A percentile compares a stretch with the other conserved stretches of the same genome.
Conservation (phyloP, 208 protist genomes). For the Phytomonas francai region DNA sequence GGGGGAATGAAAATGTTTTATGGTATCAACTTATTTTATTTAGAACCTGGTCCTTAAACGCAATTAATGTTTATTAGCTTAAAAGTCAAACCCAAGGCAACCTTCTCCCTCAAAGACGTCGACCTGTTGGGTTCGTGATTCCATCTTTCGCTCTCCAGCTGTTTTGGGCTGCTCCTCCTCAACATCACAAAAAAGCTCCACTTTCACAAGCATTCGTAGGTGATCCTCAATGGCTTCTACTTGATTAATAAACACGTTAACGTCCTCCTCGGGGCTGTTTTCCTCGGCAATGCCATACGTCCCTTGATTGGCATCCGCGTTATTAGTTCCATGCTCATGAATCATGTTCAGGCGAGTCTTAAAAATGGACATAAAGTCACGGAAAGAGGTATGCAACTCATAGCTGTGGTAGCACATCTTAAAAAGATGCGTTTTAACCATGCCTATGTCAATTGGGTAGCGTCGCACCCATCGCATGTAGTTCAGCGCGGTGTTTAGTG, state of each 20-base stretch:
- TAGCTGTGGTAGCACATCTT: constrained; percentile 86
- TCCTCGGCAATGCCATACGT: not conserved
- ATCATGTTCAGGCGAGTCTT: constrained; percentile 12
- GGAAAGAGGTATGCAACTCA: constrained; percentile 39
- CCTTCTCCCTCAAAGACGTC: constrained; percentile 29
- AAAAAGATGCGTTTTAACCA: constrained; percentile 85
- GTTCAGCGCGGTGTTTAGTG: constrained; percentile 33
- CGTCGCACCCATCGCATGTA: constrained; percentile 50
- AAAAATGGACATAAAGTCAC: constrained; percentile 31
- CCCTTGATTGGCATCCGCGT: not conserved
- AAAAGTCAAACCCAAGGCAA: constrained; percentile 21
- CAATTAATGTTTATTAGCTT: not conserved
- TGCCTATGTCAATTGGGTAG: constrained; percentile 52
- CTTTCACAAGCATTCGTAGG: constrained; percentile 20
- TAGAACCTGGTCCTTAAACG: constrained; percentile 6
- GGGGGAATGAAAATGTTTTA: constrained; percentile 3
- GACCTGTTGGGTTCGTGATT: constrained; percentile 14
- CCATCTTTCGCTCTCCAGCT: constrained; percentile 27
- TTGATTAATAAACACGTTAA: constrained; percentile 12
- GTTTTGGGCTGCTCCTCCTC: constrained; percentile 38
- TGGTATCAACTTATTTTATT: not conserved
- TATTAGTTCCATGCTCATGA: not conserved
- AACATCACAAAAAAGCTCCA: constrained; percentile 22
- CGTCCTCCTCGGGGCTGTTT: constrained; percentile 2
- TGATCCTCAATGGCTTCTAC: constrained; percentile 31